Percentiles rank a stretch among this genome's conserved stretches.
phyloP scores from a whole-genome alignment of 192 early-diverging fungal genomes.

The Dissophora ornata region DNA sequence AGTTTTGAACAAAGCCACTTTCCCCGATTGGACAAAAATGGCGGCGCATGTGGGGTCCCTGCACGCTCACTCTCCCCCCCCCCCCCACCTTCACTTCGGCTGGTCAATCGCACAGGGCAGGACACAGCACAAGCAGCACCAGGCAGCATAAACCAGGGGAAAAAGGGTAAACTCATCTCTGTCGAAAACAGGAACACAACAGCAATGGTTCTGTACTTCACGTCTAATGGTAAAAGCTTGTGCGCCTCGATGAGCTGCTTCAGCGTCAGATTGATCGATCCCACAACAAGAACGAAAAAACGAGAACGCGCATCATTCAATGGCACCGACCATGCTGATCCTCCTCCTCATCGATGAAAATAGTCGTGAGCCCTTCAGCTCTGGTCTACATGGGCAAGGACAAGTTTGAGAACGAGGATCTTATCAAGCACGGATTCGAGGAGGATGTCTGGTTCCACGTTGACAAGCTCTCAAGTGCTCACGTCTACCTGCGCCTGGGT shows the following conservation, averaged over 20 bases:
- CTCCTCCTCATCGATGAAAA: too few species aligned
- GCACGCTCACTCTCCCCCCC: too few species aligned
- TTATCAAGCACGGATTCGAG: slow-evolving; percentile 95
- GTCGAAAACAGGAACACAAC: neutral
- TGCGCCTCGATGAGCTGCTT: neutral
- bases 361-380: slow-evolving; percentile 77
- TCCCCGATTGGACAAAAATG: too few species aligned
- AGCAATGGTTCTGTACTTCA: slow-evolving; percentile 80
- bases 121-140: too few species aligned
- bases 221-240: slow-evolving; percentile 62
- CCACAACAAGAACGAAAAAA: too few species aligned
- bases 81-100: too few species aligned
- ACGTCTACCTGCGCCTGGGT: slow-evolving; percentile 92
- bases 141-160: too few species aligned
- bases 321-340: too few species aligned
- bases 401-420: slow-evolving; percentile 97
- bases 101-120: too few species aligned
- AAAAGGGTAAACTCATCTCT: neutral
- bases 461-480: slow-evolving; percentile 96
- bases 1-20: too few species aligned
- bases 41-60: too few species aligned
- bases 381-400: slow-evolving; percentile 98
- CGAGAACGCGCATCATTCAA: neutral
- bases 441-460: slow-evolving; percentile 99
- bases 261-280: too few species aligned